These are phyloP conservation scores for Metschnikowia reukaufii DNA, from an alignment of 805 yeast genomes.

Conservation along the genomic window DNA sequence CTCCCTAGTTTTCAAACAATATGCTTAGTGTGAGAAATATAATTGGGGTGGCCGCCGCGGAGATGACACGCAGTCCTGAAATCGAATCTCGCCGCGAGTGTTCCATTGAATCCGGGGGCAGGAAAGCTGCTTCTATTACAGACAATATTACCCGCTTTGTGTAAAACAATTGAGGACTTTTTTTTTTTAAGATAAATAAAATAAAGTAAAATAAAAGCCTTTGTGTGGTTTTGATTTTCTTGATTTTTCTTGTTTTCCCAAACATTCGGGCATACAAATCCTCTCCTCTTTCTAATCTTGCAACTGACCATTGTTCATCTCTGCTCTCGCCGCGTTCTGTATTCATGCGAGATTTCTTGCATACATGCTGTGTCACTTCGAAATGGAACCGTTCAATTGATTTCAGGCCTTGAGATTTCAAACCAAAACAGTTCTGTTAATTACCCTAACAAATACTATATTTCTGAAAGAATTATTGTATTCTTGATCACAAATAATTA, in stretches of 20 bases:
- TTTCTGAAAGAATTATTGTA: too few species aligned
- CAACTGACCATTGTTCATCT: background rate
- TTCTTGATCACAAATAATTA: too few species aligned
- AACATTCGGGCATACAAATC: background rate
- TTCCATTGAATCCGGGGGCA: background rate
- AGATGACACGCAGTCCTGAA: constrained; percentile 4
- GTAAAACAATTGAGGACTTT: background rate
- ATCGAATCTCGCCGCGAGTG: background rate
- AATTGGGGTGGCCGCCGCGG: too few species aligned
- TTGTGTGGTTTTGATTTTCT: background rate
- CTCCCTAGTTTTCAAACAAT: too few species aligned
- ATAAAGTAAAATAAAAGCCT: background rate
- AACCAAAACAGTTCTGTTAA: background rate
- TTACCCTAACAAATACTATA: too few species aligned
- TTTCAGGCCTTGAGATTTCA: background rate
- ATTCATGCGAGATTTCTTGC: constrained; percentile 7
- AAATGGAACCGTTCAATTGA: constrained; percentile 1
- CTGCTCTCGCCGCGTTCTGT: background rate
- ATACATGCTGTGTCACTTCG: constrained; percentile 4
- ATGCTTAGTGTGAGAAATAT: too few species aligned
- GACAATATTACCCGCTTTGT: too few species aligned
- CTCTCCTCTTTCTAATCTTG: constrained; percentile 1
- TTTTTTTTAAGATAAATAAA: background rate
- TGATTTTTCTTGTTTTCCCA: background rate
- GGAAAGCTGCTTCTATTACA: background rate